These are phyloP conservation scores for Cryptosporidium ryanae DNA, from an alignment of 169 alveolate species.

Conservation along the genomic window DNA sequence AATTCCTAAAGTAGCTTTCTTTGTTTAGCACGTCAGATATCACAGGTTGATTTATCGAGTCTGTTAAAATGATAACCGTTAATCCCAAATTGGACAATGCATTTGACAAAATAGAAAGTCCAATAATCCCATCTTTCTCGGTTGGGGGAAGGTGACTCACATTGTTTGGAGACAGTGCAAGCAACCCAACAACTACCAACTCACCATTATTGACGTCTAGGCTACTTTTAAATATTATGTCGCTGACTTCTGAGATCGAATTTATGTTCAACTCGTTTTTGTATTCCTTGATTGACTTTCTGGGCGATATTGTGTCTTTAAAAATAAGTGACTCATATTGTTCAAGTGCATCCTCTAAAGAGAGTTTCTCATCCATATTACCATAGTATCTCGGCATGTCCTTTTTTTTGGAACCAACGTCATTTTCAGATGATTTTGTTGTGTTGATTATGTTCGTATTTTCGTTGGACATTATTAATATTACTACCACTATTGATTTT, in stretches of 20 bases:
- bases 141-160: conserved; percentile 73
- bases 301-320: conserved; percentile 66
- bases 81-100: conserved; percentile 65
- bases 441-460: conserved; percentile 1
- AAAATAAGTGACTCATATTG: conserved; percentile 25
- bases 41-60: conserved; percentile 67
- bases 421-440: conserved; percentile 4
- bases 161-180: conserved; percentile 65
- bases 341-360: conserved; percentile 50
- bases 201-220: not conserved
- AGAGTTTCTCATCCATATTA: conserved; percentile 20
- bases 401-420: not conserved
- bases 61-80: conserved; percentile 63
- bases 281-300: conserved; percentile 39
- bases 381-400: conserved; percentile 46
- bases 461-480: not conserved
- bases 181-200: conserved; percentile 15
- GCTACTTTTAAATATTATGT: not conserved
- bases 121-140: conserved; percentile 59
- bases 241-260: conserved; percentile 30
- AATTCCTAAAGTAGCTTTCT: conserved; percentile 18
- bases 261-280: conserved; percentile 3
- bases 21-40: conserved; percentile 13
- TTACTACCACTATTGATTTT: not conserved
- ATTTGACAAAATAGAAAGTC: conserved; percentile 38